Base-by-base conservation (phyloP, 1,139 yeast genomes). In the Blastobotrys apis region DNA sequence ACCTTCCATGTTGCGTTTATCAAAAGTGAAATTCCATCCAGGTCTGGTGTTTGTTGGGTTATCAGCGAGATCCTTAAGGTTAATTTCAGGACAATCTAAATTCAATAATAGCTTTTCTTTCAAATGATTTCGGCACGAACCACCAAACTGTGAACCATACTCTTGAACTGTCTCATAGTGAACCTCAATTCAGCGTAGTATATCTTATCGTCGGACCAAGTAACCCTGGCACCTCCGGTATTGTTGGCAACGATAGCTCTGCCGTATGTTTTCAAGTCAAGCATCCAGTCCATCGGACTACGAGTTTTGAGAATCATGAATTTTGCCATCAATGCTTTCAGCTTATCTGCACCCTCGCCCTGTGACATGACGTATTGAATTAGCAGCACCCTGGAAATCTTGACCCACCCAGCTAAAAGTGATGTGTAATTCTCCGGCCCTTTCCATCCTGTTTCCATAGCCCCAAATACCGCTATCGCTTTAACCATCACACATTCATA, bases 391-490 rank as follows among this genome's bases (percentile, higher is more conserved):
- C 32, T 9, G n/a, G 32, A 9, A 29, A 29, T 29, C 13, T 29
- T 29, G n/a, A 29, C 13, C n/a, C 32, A 29, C 5, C 32, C 32
- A 5, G 32, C 8, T 21, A 15, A n/a, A 23, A 23, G 26, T 23
- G 37, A 15, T 20, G 37, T 33, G 16, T 20, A 33, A 5, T n/a
- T 21, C 5, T 5, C 12, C 10, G 37, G 6, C 5, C 9, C 13
- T 10, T 13, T 5, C 37, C 37, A 33, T 13, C 37, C 37, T 10
- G 26, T 19, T 20, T 33, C 27, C 5, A 5, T 19, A 9, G 37
- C 37, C 13, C 37, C 37, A 21, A 33, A 21, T 19, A n/a, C 37
- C 15, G 19, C 37, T 4, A 33, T 21, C 9, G 26, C 37, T n/a
- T 20, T 27, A 8, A 33, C 26, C 37, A 33, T 20, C 5, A 15